Percentiles rank a stretch among this genome's conserved stretches.
Evolutionary conservation across 2,329 filamentous ascomycete species (phyloP).

Genomic region (Fusarium concolor): DNA sequence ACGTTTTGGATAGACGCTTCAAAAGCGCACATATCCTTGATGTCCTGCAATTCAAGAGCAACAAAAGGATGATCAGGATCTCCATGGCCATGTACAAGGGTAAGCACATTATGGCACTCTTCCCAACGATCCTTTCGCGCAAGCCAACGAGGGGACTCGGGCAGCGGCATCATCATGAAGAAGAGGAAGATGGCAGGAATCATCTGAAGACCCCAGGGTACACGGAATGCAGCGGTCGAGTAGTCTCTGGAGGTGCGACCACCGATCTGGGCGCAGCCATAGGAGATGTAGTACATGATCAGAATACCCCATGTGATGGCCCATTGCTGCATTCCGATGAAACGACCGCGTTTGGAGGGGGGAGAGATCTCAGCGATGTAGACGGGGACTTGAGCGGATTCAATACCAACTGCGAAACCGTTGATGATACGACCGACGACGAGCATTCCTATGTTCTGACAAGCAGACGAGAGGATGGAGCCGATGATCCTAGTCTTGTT

Average conservation of each 20-base stretch:
- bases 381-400: conserved; percentile 75
- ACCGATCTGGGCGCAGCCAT: conserved; percentile 71
- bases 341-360: conserved; percentile 55
- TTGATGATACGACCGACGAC: conserved; percentile 70
- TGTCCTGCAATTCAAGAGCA: conserved; percentile 75
- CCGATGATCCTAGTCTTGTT: conserved; percentile 58
- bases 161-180: conserved; percentile 68
- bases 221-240: conserved; percentile 68
- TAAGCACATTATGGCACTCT: conserved; percentile 60
- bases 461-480: conserved; percentile 58
- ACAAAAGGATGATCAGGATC: conserved; percentile 75
- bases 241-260: conserved; percentile 56
- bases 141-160: conserved; percentile 70
- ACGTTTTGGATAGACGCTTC: conserved; percentile 77
- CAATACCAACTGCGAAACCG: conserved; percentile 72
- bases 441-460: conserved; percentile 53
- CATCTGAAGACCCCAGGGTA: conserved; percentile 72
- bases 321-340: conserved; percentile 73
- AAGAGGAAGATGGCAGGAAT: conserved; percentile 70
- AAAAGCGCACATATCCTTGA: conserved; percentile 78
- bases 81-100: conserved; percentile 73
- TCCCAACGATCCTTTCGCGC: conserved; percentile 76
- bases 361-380: conserved; percentile 78
- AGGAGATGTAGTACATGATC: conserved; percentile 75
- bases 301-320: conserved; percentile 78